Base-by-base conservation (phyloP, 805 yeast genomes). In the Candida sithepensis region DNA sequence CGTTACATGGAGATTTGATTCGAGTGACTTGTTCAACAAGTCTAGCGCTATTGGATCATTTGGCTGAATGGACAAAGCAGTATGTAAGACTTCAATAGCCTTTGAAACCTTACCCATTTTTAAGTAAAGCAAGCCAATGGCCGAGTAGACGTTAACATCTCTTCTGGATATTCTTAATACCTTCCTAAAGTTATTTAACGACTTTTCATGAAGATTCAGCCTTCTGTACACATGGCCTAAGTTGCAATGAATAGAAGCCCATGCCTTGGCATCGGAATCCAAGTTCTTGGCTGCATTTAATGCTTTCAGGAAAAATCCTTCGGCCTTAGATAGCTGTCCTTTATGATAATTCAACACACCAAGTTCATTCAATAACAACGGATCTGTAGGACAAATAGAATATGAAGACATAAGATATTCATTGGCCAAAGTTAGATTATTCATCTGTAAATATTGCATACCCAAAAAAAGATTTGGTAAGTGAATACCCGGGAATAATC, bases 391-490 rank as follows among this genome's bases (percentile, higher is more conserved):
- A 65, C 96, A 91, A 2, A 90, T 79, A 19, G 81, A 80, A 56
- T 80, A 83, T 1, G 97, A 79, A 3, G 91, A 78, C 48, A 74
- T 68, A 24, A 94, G 74, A 60, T 91, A 94, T 63, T 92, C 97
- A 56, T 87, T 91, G 0, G 98, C 89, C 46, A 94, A 70, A 5
- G 83, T 77, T 41, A 87, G 72, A 56, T 91, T 90, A 63, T 84
- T 85, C 82, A 92, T 85, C 50, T 88, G 90, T 56, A 90, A 69
- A 64, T 94, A 92, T 69, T 94, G 98, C 97, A 94, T 94, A 1
- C 99, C 99, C 36, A 94, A 72, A 58, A 88, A 92, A 49, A 94
- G 69, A 59, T 86, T 82, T 2, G 99, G 98, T 41, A 91, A 68
- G 64, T 94, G 97, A 3, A 91, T 84, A 1, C 96, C 96, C 0